Evolutionary conservation across 1,284 basidiomycete species (phyloP).

Genomic region (Puccinia novopanici): DNA sequence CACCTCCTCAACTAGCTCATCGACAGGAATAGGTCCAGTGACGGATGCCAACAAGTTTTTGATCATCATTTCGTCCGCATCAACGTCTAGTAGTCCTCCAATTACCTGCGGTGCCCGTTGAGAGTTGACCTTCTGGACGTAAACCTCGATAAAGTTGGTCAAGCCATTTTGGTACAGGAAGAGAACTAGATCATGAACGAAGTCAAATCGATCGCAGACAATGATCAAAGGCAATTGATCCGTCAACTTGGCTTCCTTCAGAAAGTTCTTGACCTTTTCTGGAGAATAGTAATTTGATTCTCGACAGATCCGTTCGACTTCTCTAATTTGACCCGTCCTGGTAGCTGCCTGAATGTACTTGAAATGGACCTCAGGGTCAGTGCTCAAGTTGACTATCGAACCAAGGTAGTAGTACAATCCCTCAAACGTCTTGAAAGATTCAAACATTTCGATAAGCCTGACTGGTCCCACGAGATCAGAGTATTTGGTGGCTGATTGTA

Average conservation of each 20-base stretch:
- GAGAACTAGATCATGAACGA: conserved; percentile 97
- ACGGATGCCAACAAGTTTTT: conserved; percentile 91
- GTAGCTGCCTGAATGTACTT: conserved; percentile 99
- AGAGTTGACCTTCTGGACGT: conserved; percentile 97
- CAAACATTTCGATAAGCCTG: conserved; percentile 98
- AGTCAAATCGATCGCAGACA: conserved; percentile 99
- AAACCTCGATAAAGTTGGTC: conserved; percentile 97
- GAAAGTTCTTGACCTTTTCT: conserved; percentile 99
- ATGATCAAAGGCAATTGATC: conserved; percentile 99
- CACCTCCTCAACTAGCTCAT: conserved; percentile 95
- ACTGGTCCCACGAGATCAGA: conserved; percentile 96
- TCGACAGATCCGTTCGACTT: conserved; percentile 97
- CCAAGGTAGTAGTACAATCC: conserved; percentile 97
- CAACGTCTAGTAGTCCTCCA: conserved; percentile 93
- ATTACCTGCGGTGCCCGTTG: conserved; percentile 97
- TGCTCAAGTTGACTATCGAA: conserved; percentile 93
- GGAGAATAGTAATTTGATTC: conserved; percentile 98
- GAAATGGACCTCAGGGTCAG: conserved; percentile 98
- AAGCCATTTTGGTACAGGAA: conserved; percentile 98
- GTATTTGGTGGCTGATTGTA: conserved; percentile 98
- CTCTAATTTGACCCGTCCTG: conserved; percentile 94
- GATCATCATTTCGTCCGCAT: conserved; percentile 95
- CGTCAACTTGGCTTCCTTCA: conserved; percentile 82
- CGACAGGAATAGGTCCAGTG: conserved; percentile 94
- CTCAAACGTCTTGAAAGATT: conserved; percentile 96